phyloP scores from a whole-genome alignment of 1,139 yeast species.

The Meyerozyma carpophila region DNA sequence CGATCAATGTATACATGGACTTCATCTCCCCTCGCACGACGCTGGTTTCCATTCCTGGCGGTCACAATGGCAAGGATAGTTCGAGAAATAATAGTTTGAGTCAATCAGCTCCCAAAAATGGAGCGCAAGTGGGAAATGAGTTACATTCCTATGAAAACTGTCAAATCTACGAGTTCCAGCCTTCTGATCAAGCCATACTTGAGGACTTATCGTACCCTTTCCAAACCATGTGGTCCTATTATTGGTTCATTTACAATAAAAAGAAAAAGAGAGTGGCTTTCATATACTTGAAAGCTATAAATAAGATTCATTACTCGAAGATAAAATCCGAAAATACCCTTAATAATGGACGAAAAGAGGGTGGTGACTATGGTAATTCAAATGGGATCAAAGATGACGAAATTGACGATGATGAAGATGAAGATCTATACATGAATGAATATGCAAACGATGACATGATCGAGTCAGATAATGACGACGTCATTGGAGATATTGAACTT shows the following conservation, averaged over 20 bases:
- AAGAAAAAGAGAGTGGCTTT: conserved; percentile 89
- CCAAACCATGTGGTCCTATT: conserved; percentile 82
- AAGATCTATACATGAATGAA: conserved; percentile 17
- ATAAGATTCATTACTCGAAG: conserved; percentile 34
- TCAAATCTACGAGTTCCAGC: conserved; percentile 71
- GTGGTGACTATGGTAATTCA: conserved; percentile 14
- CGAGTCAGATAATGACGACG: conserved; percentile 21
- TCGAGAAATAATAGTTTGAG: conserved; percentile 25
- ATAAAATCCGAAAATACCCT: conserved; percentile 18
- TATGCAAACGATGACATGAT: conserved; percentile 25
- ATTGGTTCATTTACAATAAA: conserved; percentile 90
- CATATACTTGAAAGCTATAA: conserved; percentile 50
- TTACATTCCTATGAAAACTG: conserved; percentile 43
- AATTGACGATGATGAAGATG: conserved; percentile 18
- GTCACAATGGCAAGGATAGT: conserved; percentile 10
- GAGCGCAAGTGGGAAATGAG: conserved; percentile 3
- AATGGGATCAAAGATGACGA: conserved; percentile 16
- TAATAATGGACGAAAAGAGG: conserved; percentile 6
- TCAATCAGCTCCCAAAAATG: conserved; percentile 7
- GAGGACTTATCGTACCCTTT: conserved; percentile 62
- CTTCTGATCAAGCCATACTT: conserved; percentile 73
- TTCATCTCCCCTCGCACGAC: conserved; percentile 36
- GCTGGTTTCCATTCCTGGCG: conserved; percentile 9
- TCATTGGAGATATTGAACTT: conserved; percentile 34
- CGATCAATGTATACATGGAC: conserved; percentile 79